Evolutionary conservation across 139 green algal species (phyloP).

Genomic region (Nannochloris sp.): DNA sequence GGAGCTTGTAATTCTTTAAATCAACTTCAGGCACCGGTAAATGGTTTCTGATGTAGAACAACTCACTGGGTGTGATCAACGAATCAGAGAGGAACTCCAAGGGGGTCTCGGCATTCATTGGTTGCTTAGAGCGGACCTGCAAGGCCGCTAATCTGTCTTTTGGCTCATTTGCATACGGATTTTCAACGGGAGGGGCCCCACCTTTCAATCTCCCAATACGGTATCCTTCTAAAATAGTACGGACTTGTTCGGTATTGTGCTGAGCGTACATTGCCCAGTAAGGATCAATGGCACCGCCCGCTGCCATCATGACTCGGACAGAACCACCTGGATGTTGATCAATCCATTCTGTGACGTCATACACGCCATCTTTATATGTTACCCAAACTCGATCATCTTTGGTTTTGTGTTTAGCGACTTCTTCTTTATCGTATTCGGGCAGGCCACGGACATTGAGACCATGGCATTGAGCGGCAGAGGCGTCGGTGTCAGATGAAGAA

Average conservation of each 20-base stretch:
- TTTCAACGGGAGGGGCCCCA: constrained; percentile 10
- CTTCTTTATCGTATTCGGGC: constrained; percentile 37
- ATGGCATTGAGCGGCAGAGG: neutral
- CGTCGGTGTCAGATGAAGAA: neutral
- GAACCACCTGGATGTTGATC: constrained; percentile 49
- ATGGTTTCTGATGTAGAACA: constrained; percentile 86
- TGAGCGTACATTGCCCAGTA: constrained; percentile 87
- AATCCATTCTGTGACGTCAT: constrained; percentile 69
- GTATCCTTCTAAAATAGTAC: constrained; percentile 62
- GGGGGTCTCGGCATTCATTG: constrained; percentile 81
- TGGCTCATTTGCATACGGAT: constrained; percentile 75
- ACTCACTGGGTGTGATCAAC: constrained; percentile 62
- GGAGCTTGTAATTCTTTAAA: constrained; percentile 22
- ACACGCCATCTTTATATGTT: constrained; percentile 79
- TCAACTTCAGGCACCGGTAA: constrained; percentile 68
- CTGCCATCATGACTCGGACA: constrained; percentile 73
- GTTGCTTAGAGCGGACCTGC: constrained; percentile 47
- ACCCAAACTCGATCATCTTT: constrained; percentile 72
- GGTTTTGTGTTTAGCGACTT: constrained; percentile 71
- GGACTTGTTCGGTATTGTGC: constrained; percentile 58
- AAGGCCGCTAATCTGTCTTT: constrained; percentile 47
- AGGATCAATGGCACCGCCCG: constrained; percentile 73
- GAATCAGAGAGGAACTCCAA: constrained; percentile 41
- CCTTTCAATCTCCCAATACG: constrained; percentile 65
- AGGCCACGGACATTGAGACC: neutral